Evolutionary conservation across 2,329 filamentous ascomycete genomes (phyloP).

Genomic region (Exophiala dermatitidis): DNA sequence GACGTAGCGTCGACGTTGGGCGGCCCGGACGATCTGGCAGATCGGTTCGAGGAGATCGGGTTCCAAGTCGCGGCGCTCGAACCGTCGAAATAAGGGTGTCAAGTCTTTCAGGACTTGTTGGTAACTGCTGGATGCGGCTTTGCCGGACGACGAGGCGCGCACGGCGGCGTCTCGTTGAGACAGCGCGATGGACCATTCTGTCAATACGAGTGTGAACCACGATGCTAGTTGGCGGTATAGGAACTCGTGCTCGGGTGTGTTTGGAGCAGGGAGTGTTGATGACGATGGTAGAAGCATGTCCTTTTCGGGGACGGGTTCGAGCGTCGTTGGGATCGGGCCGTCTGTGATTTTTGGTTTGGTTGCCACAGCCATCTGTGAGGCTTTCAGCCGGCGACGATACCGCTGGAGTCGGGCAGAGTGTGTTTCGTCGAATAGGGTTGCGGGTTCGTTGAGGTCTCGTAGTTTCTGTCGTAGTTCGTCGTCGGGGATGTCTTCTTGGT

Average conservation of each 20-base stretch:
- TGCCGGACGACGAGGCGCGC: conserved; percentile 69
- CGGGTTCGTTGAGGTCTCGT: conserved; percentile 65
- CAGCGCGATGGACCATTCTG: conserved; percentile 76
- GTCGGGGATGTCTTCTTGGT: conserved; percentile 38
- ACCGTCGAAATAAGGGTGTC: conserved; percentile 78
- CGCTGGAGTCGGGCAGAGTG: conserved; percentile 62
- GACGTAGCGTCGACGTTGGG: conserved; percentile 85
- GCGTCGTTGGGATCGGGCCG: conserved; percentile 79
- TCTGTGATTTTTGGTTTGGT: conserved; percentile 44
- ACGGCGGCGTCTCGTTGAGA: conserved; percentile 50
- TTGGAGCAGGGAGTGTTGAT: conserved; percentile 53
- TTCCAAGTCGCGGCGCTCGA: conserved; percentile 73
- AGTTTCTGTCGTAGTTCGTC: conserved; percentile 63
- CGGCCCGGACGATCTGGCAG: conserved; percentile 83
- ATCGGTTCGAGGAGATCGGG: conserved; percentile 72
- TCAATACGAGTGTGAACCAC: conserved; percentile 94
- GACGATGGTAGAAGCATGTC: conserved; percentile 74
- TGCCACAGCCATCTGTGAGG: conserved; percentile 39
- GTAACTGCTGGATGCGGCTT: conserved; percentile 77
- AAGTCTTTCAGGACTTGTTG: conserved; percentile 80
- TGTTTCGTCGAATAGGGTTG: conserved; percentile 70
- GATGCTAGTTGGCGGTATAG: conserved; percentile 82
- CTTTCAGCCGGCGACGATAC: conserved; percentile 49
- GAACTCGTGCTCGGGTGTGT: conserved; percentile 59
- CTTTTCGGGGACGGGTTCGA: conserved; percentile 71